Evolutionary conservation across 2,329 filamentous ascomycete genomes (phyloP), one percentile per base, ranked within the genome.

Genomic region (Trichophyton schoenleinii): DNA sequence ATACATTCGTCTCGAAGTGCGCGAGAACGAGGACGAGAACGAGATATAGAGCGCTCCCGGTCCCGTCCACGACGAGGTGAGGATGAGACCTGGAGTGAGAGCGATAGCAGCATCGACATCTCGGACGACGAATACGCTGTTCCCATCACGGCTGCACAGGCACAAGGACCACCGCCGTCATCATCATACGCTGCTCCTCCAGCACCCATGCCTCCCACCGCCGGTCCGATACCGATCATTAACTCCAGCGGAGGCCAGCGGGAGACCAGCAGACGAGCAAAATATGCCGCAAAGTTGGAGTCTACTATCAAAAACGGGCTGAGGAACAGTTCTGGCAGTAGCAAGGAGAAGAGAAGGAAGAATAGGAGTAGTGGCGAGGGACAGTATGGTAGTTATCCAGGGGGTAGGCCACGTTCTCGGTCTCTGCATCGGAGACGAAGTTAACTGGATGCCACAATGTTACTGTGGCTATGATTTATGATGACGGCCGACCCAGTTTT

Each of bases 291-390:
- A 28, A 55, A 55, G 11, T 11, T 55, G 13, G 49, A 55, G n/a
- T 28, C 49, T 55, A 55, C 49, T n/a, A n/a, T 55, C 6, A 55
- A 34, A 28, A 55, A 20, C 28, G 49, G 31, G n/a, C 20, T 55
- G 49, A 28, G 28, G 20, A 34, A 34, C 28, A 31, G 34, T 13
- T 38, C 34, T 3, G 34, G 34, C 18, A 28, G 49, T 18, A 18
- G 49, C 28, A 55, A 55, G 49, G 49, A 55, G 28, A 55, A 55
- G 49, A 55, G 28, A 6, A 55, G 28, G 49, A 55, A 25, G 49
- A 28, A 36, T n/a, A 55, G n/a, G 41, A 44, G 31, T 8, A 55
- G 49, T 15, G 28, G 49, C 36, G 49, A 55, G 15, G 49, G 8
- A 6, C 46, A 31, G 20, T 49, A 49, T n/a, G 20, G 20, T 49